A percentile compares a stretch with the other conserved stretches of the same genome.
These are phyloP conservation scores for Anisodus tanguticus DNA, from an alignment of 257 asterid genomes.

Conservation along the genomic window DNA sequence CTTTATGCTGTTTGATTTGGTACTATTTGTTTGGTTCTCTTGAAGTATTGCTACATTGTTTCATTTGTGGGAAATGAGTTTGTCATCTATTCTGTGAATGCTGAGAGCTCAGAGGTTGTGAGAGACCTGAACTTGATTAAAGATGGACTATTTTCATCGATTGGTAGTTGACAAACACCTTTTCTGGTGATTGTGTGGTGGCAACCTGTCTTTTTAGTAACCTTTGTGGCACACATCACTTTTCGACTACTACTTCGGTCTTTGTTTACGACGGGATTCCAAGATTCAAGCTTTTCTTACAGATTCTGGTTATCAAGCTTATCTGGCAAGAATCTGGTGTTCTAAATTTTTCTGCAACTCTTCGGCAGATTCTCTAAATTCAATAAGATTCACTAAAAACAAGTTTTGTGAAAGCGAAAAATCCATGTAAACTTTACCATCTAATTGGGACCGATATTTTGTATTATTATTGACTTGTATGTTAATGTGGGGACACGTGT, in stretches of 20 bases:
- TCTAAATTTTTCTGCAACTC: background rate
- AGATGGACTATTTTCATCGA: background rate
- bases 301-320: background rate
- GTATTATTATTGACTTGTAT: background rate
- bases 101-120: background rate
- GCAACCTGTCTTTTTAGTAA: background rate
- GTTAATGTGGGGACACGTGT: background rate
- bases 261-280: background rate
- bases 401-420: background rate
- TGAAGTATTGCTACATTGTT: background rate
- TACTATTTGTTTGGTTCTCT: background rate
- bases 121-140: background rate
- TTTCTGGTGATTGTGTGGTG: background rate
- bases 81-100: background rate
- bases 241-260: background rate
- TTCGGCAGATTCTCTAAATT: background rate
- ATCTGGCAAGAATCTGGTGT: background rate
- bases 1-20: background rate
- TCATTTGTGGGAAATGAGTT: conserved; percentile 6
- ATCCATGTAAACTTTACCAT: background rate
- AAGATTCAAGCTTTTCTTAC: background rate
- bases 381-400: background rate
- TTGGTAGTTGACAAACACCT: background rate
- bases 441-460: background rate
- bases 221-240: background rate